Percentiles rank a stretch among this genome's conserved stretches.
Evolutionary conservation across 2,329 filamentous ascomycete genomes (phyloP).

Genomic region (Chaetomium globosum): DNA sequence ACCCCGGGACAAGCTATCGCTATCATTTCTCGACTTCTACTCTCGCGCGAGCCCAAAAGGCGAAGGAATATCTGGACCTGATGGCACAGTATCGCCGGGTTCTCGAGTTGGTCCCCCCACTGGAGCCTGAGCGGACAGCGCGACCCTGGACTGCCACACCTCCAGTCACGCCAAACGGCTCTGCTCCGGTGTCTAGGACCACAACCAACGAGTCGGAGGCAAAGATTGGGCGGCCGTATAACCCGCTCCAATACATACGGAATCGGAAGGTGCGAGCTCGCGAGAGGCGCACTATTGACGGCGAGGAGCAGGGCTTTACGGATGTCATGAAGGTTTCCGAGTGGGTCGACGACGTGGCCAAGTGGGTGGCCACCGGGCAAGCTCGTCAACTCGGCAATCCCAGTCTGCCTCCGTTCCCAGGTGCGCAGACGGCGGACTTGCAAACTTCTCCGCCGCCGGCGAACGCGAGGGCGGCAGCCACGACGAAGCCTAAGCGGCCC

Average conservation of each 20-base stretch:
- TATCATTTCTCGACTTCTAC: slow-evolving; percentile 79
- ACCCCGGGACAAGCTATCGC: slow-evolving; percentile 54
- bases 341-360: slow-evolving; percentile 74
- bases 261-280: slow-evolving; percentile 84
- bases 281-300: slow-evolving; percentile 73
- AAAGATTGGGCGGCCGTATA: slow-evolving; percentile 71
- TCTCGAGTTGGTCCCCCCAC: slow-evolving; percentile 74
- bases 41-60: slow-evolving; percentile 78
- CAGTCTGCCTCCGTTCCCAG: slow-evolving; percentile 51
- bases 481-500: slow-evolving; percentile 67
- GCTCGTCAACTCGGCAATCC: slow-evolving; percentile 40
- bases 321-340: slow-evolving; percentile 70
- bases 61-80: slow-evolving; percentile 81
- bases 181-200: slow-evolving; percentile 37
- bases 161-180: slow-evolving; percentile 45
- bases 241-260: slow-evolving; percentile 88
- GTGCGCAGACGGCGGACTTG: slow-evolving; percentile 50
- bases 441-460: slow-evolving; percentile 49
- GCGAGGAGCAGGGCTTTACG: slow-evolving; percentile 74
- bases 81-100: slow-evolving; percentile 81
- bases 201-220: slow-evolving; percentile 40
- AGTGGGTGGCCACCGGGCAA: slow-evolving; percentile 47
- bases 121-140: slow-evolving; percentile 54
- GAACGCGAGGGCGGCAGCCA: slow-evolving; percentile 45
- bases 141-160: slow-evolving; percentile 48